Conservation (phyloP, 306 rosid species). For the Notholithocarpus densiflorus region DNA sequence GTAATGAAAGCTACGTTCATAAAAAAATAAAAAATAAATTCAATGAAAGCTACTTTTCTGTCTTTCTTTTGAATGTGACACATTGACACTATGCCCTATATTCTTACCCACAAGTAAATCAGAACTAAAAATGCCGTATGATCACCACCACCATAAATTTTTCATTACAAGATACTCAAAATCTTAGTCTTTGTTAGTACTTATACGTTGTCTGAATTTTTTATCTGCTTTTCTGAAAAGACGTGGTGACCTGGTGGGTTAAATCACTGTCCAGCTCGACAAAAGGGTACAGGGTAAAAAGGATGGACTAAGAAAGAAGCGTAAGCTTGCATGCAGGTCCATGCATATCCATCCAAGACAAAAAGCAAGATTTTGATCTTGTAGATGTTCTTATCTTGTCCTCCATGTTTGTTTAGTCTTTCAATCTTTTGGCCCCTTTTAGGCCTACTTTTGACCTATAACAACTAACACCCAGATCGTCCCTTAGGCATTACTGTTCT, state of each 20-base stretch:
- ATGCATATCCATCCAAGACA: slow-evolving; percentile 22
- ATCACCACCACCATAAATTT: background rate
- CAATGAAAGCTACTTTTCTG: background rate
- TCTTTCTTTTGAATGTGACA: background rate
- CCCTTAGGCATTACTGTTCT: too few species aligned
- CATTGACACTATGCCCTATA: background rate
- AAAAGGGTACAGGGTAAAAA: background rate
- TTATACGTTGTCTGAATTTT: slow-evolving; percentile 3
- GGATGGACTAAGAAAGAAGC: slow-evolving; percentile 4
- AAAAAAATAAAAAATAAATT: too few species aligned
- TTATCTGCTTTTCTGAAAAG: slow-evolving; percentile 19
- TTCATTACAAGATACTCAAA: background rate
- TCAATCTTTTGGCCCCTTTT: too few species aligned
- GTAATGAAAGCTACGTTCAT: too few species aligned
- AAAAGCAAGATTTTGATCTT: slow-evolving; percentile 1
- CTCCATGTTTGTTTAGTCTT: background rate
- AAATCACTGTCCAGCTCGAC: background rate
- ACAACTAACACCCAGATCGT: too few species aligned
- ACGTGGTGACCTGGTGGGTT: slow-evolving; percentile 12
- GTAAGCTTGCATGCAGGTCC: slow-evolving; percentile 20
- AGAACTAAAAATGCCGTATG: background rate
- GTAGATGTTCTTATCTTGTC: slow-evolving; percentile 4
- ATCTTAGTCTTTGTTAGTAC: background rate
- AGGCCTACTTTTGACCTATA: too few species aligned
- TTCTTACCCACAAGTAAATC: background rate